Percentiles rank a stretch among this genome's conserved stretches.
These are phyloP conservation scores for Globisporangium solare DNA, from an alignment of 352 stramenopile species.

Conservation along the genomic window DNA sequence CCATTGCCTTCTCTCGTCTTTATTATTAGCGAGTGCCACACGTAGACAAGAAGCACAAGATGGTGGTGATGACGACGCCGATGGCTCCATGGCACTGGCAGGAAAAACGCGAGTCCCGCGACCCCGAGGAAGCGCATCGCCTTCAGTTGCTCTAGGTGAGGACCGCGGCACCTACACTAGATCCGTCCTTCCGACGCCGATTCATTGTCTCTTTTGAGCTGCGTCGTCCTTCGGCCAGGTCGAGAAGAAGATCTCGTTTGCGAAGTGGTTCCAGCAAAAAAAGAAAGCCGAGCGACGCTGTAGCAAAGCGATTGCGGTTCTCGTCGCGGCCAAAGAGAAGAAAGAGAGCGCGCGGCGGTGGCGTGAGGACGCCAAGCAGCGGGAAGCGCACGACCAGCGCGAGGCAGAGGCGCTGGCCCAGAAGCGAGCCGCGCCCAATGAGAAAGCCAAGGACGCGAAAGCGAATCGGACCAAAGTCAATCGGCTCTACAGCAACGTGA, in stretches of 20 bases:
- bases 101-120: conserved; percentile 34
- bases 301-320: not conserved
- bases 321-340: conserved; percentile 7
- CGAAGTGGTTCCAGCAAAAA: conserved; percentile 42
- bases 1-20: no score
- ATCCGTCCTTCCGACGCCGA: no score
- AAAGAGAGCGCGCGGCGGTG: conserved; percentile 16
- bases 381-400: conserved; percentile 2
- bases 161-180: not conserved
- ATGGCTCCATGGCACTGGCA: conserved; percentile 57
- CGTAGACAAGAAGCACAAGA: not conserved
- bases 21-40: not conserved
- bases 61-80: conserved; percentile 3
- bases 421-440: conserved; percentile 1
- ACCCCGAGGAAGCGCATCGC: conserved; percentile 37
- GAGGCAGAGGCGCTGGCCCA: conserved; percentile 1
- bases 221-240: conserved; percentile 21
- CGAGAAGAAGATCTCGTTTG: conserved; percentile 36
- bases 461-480: conserved; percentile 3
- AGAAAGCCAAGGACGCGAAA: conserved; percentile 12
- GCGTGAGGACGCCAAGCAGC: conserved; percentile 3
- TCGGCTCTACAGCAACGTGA: conserved; percentile 4
- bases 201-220: not conserved
- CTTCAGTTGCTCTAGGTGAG: conserved; percentile 44
- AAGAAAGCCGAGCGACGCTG: conserved; percentile 2